These are phyloP conservation scores for Staphylotrichum longicolle DNA, from an alignment of 495 filamentous ascomycete species.

Conservation along the genomic window DNA sequence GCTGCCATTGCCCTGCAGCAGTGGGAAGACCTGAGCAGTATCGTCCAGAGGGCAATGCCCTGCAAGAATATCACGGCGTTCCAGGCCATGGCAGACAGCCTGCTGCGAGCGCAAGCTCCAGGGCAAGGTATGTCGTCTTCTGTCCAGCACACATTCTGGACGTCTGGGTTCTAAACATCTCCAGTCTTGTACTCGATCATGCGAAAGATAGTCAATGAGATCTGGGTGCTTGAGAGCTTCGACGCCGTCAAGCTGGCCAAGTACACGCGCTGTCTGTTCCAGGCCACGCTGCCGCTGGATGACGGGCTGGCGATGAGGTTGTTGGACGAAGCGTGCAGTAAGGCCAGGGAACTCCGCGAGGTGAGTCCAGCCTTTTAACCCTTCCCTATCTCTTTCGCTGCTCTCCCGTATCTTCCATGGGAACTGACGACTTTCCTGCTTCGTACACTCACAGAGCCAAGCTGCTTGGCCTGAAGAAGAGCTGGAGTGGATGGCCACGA, in stretches of 20 bases:
- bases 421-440: background rate
- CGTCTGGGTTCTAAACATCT: conserved; percentile 2
- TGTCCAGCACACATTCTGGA: background rate
- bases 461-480: conserved; percentile 65
- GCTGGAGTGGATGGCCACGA: conserved; percentile 72
- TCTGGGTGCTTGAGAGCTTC: conserved; percentile 53
- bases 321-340: conserved; percentile 55
- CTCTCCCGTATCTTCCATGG: background rate
- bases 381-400: background rate
- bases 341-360: conserved; percentile 45
- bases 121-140: conserved; percentile 37
- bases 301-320: conserved; percentile 50
- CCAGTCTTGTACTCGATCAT: conserved; percentile 49
- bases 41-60: conserved; percentile 54
- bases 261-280: conserved; percentile 72
- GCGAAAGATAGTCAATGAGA: conserved; percentile 61
- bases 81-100: conserved; percentile 58
- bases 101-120: conserved; percentile 56
- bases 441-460: conserved; percentile 31
- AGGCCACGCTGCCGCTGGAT: conserved; percentile 54
- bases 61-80: conserved; percentile 41
- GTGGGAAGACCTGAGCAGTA: conserved; percentile 63
- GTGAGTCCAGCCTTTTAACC: conserved; percentile 29
- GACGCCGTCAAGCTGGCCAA: conserved; percentile 58
- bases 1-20: conserved; percentile 61